These are phyloP conservation scores for Thielaviopsis musarum DNA, from an alignment of 2,329 filamentous ascomycete species.

Conservation along the genomic window DNA sequence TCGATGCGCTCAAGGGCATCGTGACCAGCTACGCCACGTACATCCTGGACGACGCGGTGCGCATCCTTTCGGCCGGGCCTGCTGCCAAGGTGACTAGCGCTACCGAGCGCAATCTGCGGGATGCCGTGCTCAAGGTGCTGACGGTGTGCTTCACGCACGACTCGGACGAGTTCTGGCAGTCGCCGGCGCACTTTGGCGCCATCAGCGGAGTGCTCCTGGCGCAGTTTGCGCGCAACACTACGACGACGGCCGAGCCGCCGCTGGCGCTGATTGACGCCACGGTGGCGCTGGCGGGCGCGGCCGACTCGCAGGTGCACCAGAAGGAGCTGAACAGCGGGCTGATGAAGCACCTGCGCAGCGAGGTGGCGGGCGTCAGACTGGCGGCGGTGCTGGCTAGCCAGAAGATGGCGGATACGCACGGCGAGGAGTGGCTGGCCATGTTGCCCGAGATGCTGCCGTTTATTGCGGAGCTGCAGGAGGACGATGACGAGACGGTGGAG, in stretches of 20 bases:
- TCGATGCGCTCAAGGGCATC: conserved; percentile 76
- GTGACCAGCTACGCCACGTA: conserved; percentile 86
- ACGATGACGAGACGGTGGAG: conserved; percentile 89
- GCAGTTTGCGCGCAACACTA: conserved; percentile 33
- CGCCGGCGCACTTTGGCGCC: conserved; percentile 65
- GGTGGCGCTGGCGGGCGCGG: conserved; percentile 61
- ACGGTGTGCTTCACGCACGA: conserved; percentile 69
- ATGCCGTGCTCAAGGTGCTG: conserved; percentile 53
- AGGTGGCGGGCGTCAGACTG: conserved; percentile 54
- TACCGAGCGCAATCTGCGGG: conserved; percentile 42
- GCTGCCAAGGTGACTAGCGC: conserved; percentile 15
- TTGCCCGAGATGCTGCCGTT: conserved; percentile 92
- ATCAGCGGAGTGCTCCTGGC: conserved; percentile 53
- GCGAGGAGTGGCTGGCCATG: conserved; percentile 85
- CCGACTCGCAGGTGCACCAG: conserved; percentile 75
- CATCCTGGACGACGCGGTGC: conserved; percentile 57
- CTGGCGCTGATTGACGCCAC: conserved; percentile 54
- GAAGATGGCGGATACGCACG: conserved; percentile 59
- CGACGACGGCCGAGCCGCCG: conserved; percentile 19
- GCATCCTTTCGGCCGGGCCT: conserved; percentile 34
- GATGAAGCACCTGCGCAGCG: conserved; percentile 61
- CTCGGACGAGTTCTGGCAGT: conserved; percentile 92
- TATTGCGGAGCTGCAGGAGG: conserved; percentile 89
- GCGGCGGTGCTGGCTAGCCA: conserved; percentile 73
- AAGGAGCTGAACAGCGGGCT: conserved; percentile 72